Conservation (phyloP, 2,329 filamentous ascomycete genomes). For the Talaromyces sp. region DNA sequence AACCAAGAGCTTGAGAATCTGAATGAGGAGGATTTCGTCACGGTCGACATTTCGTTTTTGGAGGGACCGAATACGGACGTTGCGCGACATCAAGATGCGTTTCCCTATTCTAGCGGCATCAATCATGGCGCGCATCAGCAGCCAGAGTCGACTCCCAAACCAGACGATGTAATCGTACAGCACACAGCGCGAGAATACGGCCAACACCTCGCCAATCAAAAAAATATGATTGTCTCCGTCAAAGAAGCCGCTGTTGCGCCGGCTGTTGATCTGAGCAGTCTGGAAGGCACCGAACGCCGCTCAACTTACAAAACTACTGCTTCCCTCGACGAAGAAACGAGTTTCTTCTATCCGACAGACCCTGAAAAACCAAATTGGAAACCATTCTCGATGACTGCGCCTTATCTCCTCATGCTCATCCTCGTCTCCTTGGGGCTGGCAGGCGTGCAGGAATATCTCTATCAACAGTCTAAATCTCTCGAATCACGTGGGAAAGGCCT, state of each 20-base stretch:
- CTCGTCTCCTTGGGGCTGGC: conserved; percentile 30
- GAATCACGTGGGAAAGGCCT: conserved; percentile 35
- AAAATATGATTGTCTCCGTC: conserved; percentile 43
- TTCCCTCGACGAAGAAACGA: conserved; percentile 25
- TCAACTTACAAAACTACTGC: neutral
- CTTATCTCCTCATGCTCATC: conserved; percentile 31
- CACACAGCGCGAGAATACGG: conserved; percentile 33
- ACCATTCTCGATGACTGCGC: conserved; percentile 32
- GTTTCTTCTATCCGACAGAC: conserved; percentile 34
- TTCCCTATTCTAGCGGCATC: neutral
- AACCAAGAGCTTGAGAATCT: conserved; percentile 20
- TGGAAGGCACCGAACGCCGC: conserved; percentile 28
- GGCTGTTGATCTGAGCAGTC: conserved; percentile 43
- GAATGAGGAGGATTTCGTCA: conserved; percentile 12
- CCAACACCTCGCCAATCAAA: conserved; percentile 42
- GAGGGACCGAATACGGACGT: conserved; percentile 18
- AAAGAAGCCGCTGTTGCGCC: conserved; percentile 28
- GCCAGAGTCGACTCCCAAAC: neutral
- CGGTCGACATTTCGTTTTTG: conserved; percentile 23
- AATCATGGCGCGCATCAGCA: neutral
- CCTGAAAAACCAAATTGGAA: conserved; percentile 37
- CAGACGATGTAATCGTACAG: conserved; percentile 4
- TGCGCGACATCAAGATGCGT: conserved; percentile 2
- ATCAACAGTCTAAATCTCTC: conserved; percentile 26
- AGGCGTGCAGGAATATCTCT: conserved; percentile 34